phyloP scores from a whole-genome alignment of 257 asterid genomes.

The Solanum ossicruentum region DNA sequence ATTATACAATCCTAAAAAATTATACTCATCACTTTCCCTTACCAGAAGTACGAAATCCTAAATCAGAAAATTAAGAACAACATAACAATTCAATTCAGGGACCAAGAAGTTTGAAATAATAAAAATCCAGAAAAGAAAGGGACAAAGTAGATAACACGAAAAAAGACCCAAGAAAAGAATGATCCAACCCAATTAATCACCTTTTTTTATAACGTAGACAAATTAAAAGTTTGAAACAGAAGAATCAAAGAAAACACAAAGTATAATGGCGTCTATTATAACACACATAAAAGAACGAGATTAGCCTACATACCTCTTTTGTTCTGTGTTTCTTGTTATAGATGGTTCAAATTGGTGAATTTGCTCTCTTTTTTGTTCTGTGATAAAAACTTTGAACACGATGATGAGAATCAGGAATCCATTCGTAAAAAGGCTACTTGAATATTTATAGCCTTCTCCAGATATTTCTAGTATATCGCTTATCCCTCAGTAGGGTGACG shows the following conservation, averaged over 20 bases:
- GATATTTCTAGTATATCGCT: background rate
- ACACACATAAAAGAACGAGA: background rate
- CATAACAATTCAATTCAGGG: background rate
- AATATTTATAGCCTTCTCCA: constrained; percentile 17
- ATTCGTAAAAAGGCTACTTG: fast-evolving
- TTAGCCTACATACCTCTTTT: constrained; percentile 3
- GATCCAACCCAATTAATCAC: background rate
- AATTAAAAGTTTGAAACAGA: background rate
- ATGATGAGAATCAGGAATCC: background rate
- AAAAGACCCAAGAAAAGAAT: background rate
- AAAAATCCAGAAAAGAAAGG: background rate
- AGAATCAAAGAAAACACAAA: background rate
- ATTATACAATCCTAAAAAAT: background rate
- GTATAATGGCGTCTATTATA: background rate
- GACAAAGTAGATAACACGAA: background rate
- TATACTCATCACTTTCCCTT: background rate
- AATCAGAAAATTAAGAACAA: background rate
- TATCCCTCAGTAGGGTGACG: background rate
- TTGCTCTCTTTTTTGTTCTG: background rate
- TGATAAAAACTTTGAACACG: background rate
- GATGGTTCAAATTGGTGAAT: background rate
- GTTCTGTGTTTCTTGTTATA: background rate
- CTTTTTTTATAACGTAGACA: background rate
- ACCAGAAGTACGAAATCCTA: too few relatives aligned
- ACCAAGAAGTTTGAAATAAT: background rate